Conservation (phyloP, 2,329 filamentous ascomycete species). For the Fusarium incarnatum region DNA sequence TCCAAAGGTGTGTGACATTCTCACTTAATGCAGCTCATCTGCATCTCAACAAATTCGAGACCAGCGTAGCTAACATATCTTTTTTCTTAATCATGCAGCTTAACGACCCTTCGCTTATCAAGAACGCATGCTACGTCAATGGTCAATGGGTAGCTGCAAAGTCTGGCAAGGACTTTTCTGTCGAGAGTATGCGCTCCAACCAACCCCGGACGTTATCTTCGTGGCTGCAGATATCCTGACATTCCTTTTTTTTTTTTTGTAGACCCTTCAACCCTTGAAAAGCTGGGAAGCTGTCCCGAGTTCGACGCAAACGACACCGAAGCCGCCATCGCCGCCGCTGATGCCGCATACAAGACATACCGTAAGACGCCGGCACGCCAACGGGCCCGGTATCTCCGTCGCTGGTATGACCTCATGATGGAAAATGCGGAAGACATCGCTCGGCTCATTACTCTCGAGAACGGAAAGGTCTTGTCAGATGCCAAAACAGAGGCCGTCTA, state of each 20-base stretch:
- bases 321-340: conserved; percentile 75
- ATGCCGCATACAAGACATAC: conserved; percentile 67
- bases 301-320: conserved; percentile 76
- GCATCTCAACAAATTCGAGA: conserved; percentile 9
- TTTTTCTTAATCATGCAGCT: conserved; percentile 54
- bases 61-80: conserved; percentile 23
- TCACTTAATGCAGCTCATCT: conserved; percentile 9
- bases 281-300: conserved; percentile 78
- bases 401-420: conserved; percentile 75
- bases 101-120: conserved; percentile 74
- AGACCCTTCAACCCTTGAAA: conserved; percentile 78
- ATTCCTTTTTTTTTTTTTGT: conserved; percentile 9
- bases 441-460: conserved; percentile 76
- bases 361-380: conserved; percentile 69
- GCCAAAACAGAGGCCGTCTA: conserved; percentile 68
- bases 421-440: conserved; percentile 75
- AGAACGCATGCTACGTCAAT: conserved; percentile 78
- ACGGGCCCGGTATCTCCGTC: conserved; percentile 68
- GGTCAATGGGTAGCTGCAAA: conserved; percentile 80
- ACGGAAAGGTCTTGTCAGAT: conserved; percentile 75
- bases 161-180: conserved; percentile 79
- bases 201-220: background rate
- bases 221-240: conserved; percentile 19
- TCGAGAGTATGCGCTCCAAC: conserved; percentile 63
- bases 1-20: conserved; percentile 37